These are phyloP conservation scores for Didymella glomerata DNA, from an alignment of 2,329 filamentous ascomycete genomes.

Conservation along the genomic window DNA sequence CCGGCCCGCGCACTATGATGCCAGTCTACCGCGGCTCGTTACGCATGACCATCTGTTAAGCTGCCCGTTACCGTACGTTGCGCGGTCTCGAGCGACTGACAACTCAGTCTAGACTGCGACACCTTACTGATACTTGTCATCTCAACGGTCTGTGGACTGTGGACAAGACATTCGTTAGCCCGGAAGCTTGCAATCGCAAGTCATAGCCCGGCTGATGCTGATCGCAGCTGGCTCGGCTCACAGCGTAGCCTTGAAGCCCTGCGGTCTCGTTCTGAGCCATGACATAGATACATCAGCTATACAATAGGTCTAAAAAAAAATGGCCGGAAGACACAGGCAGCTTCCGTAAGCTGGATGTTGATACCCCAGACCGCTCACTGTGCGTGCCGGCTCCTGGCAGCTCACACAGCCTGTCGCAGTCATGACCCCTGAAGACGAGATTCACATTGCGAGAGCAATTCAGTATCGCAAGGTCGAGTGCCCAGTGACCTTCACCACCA, in stretches of 20 bases:
- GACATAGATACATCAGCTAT: background rate
- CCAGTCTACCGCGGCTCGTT: background rate
- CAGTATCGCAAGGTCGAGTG: background rate
- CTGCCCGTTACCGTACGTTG: background rate
- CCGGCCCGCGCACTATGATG: background rate
- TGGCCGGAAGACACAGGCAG: too few species aligned
- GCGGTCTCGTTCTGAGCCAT: background rate
- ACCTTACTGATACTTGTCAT: background rate
- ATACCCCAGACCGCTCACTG: too few species aligned
- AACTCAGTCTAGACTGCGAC: background rate
- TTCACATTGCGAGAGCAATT: background rate
- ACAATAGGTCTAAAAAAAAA: background rate
- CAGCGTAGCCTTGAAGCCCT: background rate
- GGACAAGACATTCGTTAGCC: background rate
- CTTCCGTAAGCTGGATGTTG: background rate
- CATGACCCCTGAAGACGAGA: constrained; percentile 1
- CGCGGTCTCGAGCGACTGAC: background rate
- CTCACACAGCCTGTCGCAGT: too few species aligned
- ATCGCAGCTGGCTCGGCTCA: background rate
- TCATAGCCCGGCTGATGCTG: background rate
- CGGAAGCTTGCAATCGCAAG: background rate
- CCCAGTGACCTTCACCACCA: background rate
- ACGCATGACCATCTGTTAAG: background rate
- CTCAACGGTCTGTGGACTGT: background rate
- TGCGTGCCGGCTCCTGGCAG: background rate